A percentile compares a stretch with the other conserved stretches of the same genome.
Evolutionary conservation across 352 stramenopile genomes (phyloP).

Genomic region (Thraustochytrium aureum): DNA sequence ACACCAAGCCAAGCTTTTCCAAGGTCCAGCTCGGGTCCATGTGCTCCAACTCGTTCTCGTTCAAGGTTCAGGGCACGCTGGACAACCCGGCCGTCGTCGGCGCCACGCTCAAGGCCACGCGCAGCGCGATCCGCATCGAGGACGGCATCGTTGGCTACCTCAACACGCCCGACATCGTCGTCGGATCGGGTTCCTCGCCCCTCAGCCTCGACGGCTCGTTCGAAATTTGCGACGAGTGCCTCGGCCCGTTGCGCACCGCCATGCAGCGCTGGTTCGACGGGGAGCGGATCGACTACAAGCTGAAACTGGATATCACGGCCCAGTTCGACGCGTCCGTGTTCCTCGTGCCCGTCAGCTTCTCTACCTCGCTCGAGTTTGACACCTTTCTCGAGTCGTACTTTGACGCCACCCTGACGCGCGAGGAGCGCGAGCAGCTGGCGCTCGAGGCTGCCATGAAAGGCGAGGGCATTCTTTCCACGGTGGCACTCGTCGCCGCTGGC

Average conservation of each 20-base stretch:
- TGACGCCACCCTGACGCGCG: background rate
- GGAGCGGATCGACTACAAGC: background rate
- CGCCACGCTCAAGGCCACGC: background rate
- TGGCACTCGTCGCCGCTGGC: background rate
- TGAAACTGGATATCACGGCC: background rate
- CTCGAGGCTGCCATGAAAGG: background rate
- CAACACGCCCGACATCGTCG: background rate
- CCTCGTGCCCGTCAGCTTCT: background rate
- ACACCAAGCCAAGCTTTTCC: background rate
- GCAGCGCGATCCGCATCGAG: background rate
- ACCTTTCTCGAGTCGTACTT: background rate
- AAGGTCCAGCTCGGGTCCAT: background rate
- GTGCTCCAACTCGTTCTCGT: background rate
- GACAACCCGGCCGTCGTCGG: background rate
- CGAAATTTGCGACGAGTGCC: background rate
- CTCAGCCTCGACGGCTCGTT: background rate
- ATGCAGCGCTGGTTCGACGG: background rate
- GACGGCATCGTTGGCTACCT: background rate
- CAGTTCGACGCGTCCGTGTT: background rate
- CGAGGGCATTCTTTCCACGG: background rate
- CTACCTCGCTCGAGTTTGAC: background rate
- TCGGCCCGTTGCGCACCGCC: background rate
- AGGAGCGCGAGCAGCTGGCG: background rate
- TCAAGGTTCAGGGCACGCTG: background rate
- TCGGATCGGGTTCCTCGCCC: background rate